Evolutionary conservation across 495 filamentous ascomycete genomes (phyloP), one percentile per base, ranked within the genome.

Genomic region (Annulohypoxylon nitens): DNA sequence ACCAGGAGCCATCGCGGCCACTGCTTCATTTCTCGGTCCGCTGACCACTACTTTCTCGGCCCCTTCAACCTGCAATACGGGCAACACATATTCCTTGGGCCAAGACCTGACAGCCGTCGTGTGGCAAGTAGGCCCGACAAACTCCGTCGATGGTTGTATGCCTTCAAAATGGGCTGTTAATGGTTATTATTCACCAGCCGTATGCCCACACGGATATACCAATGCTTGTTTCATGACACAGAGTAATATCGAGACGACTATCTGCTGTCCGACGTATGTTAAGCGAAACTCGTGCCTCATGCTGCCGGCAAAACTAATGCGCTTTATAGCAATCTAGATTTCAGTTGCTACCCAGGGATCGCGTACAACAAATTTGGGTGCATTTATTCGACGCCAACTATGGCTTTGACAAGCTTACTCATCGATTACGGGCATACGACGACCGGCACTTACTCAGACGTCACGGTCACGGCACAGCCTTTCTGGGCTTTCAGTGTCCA

Each of bases 51-150:
- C 51, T 2, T 70, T 70, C 41, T 6, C 41, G 12, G 59, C 67
- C 14, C 60, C 67, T n/a, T 14, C 50, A 25, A 48, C 48, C 3
- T 70, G 67, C 83, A 6, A 80, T 76, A 81, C 80, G 84, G 53
- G 85, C 79, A 55, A 83, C 30, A 43, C 43, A 26, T 86, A 64
- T 81, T 82, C 62, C 7, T 37, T 58, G 20, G 33, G 54, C 54
- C n/a, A 20, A 37, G 54, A 58, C n/a, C 1, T 33, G 23, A 58
- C 54, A 39, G 36, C 37, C 10, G 36, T 43, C 26, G 25, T 60
- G 14, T 60, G 57, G 36, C 20, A 86, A 83, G 0, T 58, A 60
- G 34, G 71, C 26, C 39, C 67, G 30, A 41, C 69, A 62, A 53
- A 51, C 4, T 7, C 71, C 4, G 33, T 41, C 20, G 59, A 66